Evolutionary conservation across 108 stramenopile genomes (phyloP), one percentile per base, ranked within the genome.

Genomic region (Skeletonema tropicum): DNA sequence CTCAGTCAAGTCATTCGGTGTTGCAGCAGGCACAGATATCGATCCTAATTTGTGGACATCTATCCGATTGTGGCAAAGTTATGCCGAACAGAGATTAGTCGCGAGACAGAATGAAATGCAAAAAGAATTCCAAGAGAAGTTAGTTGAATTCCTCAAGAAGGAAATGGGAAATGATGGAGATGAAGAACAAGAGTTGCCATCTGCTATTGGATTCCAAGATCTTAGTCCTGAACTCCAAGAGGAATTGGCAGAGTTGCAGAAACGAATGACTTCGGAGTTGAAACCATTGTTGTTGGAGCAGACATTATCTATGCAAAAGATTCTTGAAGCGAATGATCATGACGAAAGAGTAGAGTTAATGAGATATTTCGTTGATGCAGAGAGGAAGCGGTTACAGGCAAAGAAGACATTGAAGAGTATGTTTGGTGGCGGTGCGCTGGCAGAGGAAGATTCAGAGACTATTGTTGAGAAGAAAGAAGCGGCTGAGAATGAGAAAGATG

Each of bases 31-130:
- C 30, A 68, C 87, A 21, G 90, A 86, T 9, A 60, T 73, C 13
- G 89, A 90, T 61, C 75, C 80, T 3, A 84, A 88, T 13, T 75
- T 95, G 8, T 95, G 94, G 92, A 86, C 86, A 36, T 90, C 91
- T 25, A 87, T 95, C 60, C 86, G 89, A 13, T 79, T 95, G 13
- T 95, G 94, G 94, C 91, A 95, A 64, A 85, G 77, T 41, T 95
- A 89, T 76, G 86, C 85, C 36, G 92, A 92, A 29, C 90, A 91
- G 60, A 80, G 94, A 32, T 82, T 92, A 19, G 78, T 91, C 69
- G 88, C 88, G 36, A 66, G 87, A 10, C 90, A 91, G 65, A 91
- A 91, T 72, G 89, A 92, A 60, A 79, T 95, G 82, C 92, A 95
- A 80, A 75, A 77, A 70, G 94, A 95, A 62, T 90, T 95, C 68